phyloP scores from a whole-genome alignment of 331 rosid genomes.

The Arachis monticola region DNA sequence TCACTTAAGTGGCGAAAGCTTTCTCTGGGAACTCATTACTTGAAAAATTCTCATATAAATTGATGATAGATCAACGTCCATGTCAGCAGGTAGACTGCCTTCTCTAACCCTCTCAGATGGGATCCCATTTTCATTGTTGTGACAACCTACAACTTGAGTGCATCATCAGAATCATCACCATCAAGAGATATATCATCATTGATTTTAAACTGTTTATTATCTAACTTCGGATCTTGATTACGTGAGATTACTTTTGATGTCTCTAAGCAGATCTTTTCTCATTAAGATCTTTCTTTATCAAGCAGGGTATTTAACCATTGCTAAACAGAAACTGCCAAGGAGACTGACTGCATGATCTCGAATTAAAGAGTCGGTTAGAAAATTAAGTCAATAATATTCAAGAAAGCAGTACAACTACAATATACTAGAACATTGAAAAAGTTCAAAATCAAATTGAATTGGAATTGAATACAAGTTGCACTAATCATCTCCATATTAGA shows the following conservation, averaged over 20 bases:
- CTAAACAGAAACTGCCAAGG: too few species aligned
- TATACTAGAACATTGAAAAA: too few species aligned
- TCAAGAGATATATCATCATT: slow-evolving; percentile 34
- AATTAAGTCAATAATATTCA: too few species aligned
- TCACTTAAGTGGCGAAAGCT: slow-evolving; percentile 35
- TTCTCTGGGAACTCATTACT: slow-evolving; percentile 29
- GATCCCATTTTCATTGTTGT: slow-evolving; percentile 31
- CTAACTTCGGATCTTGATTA: slow-evolving; percentile 26
- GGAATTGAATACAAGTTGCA: too few species aligned
- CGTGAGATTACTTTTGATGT: slow-evolving; percentile 30
- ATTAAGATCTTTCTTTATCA: slow-evolving; percentile 49
- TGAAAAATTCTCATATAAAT: slow-evolving; percentile 61
- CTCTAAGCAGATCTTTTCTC: slow-evolving; percentile 39
- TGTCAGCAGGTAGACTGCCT: slow-evolving; percentile 49
- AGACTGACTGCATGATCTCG: too few species aligned
- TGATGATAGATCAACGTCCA: slow-evolving; percentile 69
- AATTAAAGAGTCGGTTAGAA: too few species aligned
- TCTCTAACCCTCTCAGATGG: slow-evolving; percentile 44
- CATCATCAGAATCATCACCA: slow-evolving; percentile 42
- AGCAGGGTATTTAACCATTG: background rate
- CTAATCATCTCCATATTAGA: too few species aligned
- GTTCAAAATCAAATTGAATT: too few species aligned
- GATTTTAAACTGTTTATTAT: slow-evolving; percentile 9
- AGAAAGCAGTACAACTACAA: too few species aligned
- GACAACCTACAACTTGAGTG: slow-evolving; percentile 26